phyloP scores from a whole-genome alignment of 140 eudicot species.

The Erigeron philadelphicus region DNA sequence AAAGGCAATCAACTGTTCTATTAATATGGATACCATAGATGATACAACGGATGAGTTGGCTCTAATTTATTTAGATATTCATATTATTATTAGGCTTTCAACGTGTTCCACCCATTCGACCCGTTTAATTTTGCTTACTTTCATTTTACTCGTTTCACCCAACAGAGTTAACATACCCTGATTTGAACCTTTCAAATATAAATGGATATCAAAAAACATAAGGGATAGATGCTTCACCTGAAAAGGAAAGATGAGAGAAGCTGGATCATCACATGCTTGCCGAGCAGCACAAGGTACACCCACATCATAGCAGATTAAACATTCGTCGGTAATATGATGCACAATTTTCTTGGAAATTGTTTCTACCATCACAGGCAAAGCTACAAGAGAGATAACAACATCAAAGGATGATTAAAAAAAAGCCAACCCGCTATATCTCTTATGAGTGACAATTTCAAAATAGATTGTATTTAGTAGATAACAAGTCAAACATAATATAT shows the following conservation, averaged over 20 bases:
- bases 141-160: too few relatives aligned
- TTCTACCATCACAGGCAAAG: slow-evolving; percentile 76
- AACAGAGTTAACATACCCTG: too few relatives aligned
- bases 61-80: too few relatives aligned
- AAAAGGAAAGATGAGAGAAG: slow-evolving; percentile 93
- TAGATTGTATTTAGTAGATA: too few relatives aligned
- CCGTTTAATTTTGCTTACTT: too few relatives aligned
- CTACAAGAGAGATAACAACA: slow-evolving; percentile 43
- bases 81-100: too few relatives aligned
- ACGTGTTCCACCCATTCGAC: too few relatives aligned
- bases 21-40: slow-evolving; percentile 13
- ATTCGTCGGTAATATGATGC: slow-evolving; percentile 81
- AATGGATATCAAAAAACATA: not conserved
- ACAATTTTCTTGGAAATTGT: slow-evolving; percentile 69
- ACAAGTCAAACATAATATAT: too few relatives aligned
- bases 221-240: slow-evolving; percentile 45
- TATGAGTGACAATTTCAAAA: too few relatives aligned
- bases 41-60: not conserved
- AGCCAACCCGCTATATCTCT: too few relatives aligned
- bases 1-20: slow-evolving; percentile 9
- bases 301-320: slow-evolving; percentile 85
- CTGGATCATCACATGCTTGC: slow-evolving; percentile 82
- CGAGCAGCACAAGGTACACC: slow-evolving; percentile 93
- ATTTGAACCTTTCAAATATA: too few relatives aligned
- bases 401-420: not conserved